Evolutionary conservation across 1,284 basidiomycete genomes (phyloP), one percentile per base, ranked within the genome.

Genomic region (Hemileia vastatrix): DNA sequence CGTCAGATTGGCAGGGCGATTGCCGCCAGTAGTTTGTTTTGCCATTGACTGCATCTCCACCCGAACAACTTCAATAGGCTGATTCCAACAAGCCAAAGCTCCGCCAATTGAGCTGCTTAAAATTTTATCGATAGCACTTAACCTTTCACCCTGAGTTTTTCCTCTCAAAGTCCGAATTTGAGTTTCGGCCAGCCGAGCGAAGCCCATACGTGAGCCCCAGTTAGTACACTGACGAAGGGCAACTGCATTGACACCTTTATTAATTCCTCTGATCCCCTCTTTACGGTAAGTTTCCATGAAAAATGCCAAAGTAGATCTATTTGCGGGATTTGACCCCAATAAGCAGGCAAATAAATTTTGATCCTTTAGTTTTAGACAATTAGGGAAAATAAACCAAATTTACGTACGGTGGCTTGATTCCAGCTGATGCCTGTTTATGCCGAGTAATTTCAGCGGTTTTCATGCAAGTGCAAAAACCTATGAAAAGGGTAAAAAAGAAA

Each of bases 41-140:
- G 89, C 84, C 86, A 97, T 95, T 51, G 90, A 94, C 84, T 99
- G 95, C 95, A 99, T 98, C 88, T 94, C 90, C 43, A 94, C 90
- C 64, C 91, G 86, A 67, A 94, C 83, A 67, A 95, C 91, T 79
- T 99, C 95, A 70, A 98, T 98, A 49, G 95, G 95, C 78, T 99
- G 95, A 78, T 99, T 99, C 95, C 95, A 99, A 52, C 92, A 96
- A 13, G 89, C 94, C 59, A 98, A 80, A 51, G 95, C 93, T 77
- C 95, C 95, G 74, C 81, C 94, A 67, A 97, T 83, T 0, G 87
- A 84, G n/a, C 90, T 91, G 19, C 92, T 83, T 33, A 87, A 66
- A 71, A 98, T 91, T 78, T 93, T 93, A 77, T 99, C 94, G 15
- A 83, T 36, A 9, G 90, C 83, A 65, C 83, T 80, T 52, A 94